Evolutionary conservation across 2,329 filamentous ascomycete genomes (phyloP), one percentile per base, ranked within the genome.

Genomic region (Scedosporium apiospermum): DNA sequence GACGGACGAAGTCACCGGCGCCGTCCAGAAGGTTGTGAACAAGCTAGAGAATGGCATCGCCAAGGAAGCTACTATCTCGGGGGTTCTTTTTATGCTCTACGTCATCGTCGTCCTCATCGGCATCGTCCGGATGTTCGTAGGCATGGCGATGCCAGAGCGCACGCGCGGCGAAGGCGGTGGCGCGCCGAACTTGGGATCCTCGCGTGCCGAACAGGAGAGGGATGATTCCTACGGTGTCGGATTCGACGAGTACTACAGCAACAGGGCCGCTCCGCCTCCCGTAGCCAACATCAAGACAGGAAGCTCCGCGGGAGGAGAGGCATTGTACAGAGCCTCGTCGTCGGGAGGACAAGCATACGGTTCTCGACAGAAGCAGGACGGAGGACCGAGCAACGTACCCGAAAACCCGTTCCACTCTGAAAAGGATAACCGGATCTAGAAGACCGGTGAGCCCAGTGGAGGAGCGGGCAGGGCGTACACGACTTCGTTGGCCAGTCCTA

Each of bases 11-110:
- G 89, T 98, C 68, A 90, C 88, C 16, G 86, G 82, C 64, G 90
- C 91, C 23, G 84, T 98, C 51, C 72, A 82, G 63, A 82, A 86
- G 66, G 88, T 97, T 64, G 83, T 87, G 30, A 75, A 81, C 64
- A 85, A 85, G 71, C 78, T 98, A 23, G 78, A 84, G 69, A 82
- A 82, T 62, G 85, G 81, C 66, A 86, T 99, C 65, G 79, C 85
- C 58, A 85, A 86, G 65, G 91, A 97, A 74, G 87, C 89, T 1
- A 83, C 96, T 66, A 92, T 98, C 67, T 90, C 93, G 2, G 80
- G 83, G 0, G 84, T 81, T 60, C 77, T 99, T 4, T 75, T 97
- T 12, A 77, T 90, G 3, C 76, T 96, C 30, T 99, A 92, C 81
- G 69, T 96, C 61, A 74, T 95, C 65, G 82, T 96, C 64, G 84